phyloP scores from a whole-genome alignment of 306 rosid species.

The Trifolium dubium region DNA sequence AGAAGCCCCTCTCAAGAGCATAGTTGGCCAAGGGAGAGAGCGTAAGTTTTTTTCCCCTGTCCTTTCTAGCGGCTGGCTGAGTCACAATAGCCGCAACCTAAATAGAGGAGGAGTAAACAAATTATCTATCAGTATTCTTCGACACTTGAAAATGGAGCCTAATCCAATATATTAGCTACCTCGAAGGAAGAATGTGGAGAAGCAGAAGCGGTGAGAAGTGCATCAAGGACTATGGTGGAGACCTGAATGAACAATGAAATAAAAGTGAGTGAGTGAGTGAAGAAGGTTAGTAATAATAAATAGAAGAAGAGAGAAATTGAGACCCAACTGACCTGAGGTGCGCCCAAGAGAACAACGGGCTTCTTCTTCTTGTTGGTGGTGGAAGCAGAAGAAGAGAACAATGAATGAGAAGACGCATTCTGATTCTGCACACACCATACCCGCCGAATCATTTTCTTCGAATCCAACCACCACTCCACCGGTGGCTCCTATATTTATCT shows the following conservation, averaged over 20 bases:
- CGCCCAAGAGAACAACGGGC: conserved; percentile 77
- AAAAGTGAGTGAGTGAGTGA: too few species aligned
- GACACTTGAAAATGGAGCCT: too few species aligned
- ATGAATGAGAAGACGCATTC: background rate
- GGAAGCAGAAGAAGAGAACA: background rate
- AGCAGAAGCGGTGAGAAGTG: conserved; percentile 69
- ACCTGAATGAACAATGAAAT: conserved; percentile 47
- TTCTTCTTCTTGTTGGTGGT: conserved; percentile 46
- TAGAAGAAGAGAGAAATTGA: too few species aligned
- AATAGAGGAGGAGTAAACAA: too few species aligned
- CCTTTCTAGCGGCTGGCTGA: conserved; percentile 84
- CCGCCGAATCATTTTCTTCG: background rate
- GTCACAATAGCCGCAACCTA: conserved; percentile 85
- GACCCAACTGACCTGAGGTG: conserved; percentile 61
- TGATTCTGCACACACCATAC: conserved; percentile 8
- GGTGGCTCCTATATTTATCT: too few species aligned
- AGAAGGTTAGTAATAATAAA: too few species aligned
- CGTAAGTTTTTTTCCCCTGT: conserved; percentile 70
- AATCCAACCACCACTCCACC: too few species aligned
- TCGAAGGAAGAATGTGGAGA: conserved; percentile 43
- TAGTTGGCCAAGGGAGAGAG: conserved; percentile 79
- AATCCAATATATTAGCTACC: background rate
- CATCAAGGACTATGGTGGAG: conserved; percentile 76
- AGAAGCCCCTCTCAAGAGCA: conserved; percentile 84
- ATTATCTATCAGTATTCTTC: too few species aligned